Evolutionary conservation across 2,329 filamentous ascomycete genomes (phyloP).

Genomic region (Sordariomycetes sp.): DNA sequence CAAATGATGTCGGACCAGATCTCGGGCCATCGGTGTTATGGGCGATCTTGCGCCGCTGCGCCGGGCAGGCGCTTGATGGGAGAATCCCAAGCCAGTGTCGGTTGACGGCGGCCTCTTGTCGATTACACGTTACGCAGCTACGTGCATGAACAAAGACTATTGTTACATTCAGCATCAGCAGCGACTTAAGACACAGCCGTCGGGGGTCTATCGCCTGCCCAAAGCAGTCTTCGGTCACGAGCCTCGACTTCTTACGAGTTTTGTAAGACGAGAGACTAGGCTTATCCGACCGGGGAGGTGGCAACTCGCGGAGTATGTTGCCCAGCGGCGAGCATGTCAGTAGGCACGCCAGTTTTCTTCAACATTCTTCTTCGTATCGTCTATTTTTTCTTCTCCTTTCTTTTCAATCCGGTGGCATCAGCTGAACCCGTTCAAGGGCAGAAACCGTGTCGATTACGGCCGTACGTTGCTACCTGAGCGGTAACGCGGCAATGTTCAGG

Average conservation of each 20-base stretch:
- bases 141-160: not conserved
- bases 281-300: not conserved
- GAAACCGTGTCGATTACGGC: not conserved
- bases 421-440: not conserved
- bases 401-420: not conserved
- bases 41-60: not conserved
- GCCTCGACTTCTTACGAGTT: not conserved
- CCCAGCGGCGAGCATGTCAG: not conserved
- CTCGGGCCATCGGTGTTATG: not conserved
- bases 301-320: not conserved
- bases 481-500: not conserved
- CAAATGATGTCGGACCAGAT: slow-evolving; percentile 21
- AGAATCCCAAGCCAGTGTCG: not conserved
- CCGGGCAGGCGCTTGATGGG: not conserved
- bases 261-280: not conserved
- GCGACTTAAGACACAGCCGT: not conserved
- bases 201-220: not conserved
- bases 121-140: not conserved
- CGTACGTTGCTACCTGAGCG: not conserved
- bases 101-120: not conserved
- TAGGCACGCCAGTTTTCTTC: not conserved
- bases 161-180: not conserved
- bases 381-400: not conserved
- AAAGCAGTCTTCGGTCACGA: not conserved
- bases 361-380: not conserved